Conservation (phyloP, 2,329 filamentous ascomycete species). For the Leptographium procerum region DNA sequence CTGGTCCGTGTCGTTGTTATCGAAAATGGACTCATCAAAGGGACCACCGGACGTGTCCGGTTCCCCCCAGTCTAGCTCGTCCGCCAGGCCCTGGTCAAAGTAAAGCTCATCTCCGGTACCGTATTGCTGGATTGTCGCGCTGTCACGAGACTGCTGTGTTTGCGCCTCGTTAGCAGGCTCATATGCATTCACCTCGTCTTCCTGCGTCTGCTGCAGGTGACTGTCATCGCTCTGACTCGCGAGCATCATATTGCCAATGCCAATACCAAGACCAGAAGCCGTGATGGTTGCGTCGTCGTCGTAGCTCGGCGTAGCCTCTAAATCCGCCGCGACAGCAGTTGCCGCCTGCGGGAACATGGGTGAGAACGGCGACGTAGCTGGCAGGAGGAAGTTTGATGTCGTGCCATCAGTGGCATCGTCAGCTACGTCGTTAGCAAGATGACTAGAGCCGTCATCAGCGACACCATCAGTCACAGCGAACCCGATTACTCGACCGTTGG, state of each 20-base stretch:
- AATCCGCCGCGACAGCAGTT: background rate
- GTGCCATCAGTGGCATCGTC: constrained; percentile 28
- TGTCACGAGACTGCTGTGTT: background rate
- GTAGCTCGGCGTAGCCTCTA: background rate
- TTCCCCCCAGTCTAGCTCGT: constrained; percentile 34
- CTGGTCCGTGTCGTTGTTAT: constrained; percentile 52
- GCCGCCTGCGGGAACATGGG: background rate
- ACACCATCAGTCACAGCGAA: constrained; percentile 40
- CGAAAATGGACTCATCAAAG: constrained; percentile 66
- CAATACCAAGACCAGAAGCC: background rate
- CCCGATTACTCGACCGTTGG: constrained; percentile 42
- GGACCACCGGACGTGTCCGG: constrained; percentile 40
- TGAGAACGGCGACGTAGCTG: constrained; percentile 10
- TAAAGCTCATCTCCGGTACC: constrained; percentile 52
- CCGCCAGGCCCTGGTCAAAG: constrained; percentile 42
- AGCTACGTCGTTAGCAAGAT: no score
- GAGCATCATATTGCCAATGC: background rate
- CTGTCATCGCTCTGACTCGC: background rate
- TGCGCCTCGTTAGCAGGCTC: background rate
- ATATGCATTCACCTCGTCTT: background rate
- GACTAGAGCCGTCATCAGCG: constrained; percentile 24
- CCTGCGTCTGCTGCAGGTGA: no score
- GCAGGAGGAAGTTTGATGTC: constrained; percentile 9
- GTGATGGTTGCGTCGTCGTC: background rate
- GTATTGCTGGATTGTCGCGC: constrained; percentile 10